These are phyloP conservation scores for Geoglossum glabrum DNA, from an alignment of 495 filamentous ascomycete species.

Conservation along the genomic window DNA sequence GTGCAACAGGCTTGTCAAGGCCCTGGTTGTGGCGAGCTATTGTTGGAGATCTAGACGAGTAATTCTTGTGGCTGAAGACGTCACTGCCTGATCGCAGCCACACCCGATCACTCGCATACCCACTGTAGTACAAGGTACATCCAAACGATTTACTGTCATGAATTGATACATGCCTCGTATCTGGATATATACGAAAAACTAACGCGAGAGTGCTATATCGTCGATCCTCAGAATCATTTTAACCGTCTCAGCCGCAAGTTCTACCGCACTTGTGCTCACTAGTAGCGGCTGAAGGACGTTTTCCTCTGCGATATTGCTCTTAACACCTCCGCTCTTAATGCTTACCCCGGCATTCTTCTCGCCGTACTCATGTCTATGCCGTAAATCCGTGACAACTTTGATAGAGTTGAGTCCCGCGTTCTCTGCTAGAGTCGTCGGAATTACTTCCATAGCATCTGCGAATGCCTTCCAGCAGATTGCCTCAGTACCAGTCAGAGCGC, in stretches of 20 bases:
- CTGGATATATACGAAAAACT: conserved; percentile 4
- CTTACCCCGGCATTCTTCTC: conserved; percentile 93
- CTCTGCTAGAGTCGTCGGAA: conserved; percentile 90
- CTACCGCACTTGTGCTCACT: conserved; percentile 91
- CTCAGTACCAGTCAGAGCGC: conserved; percentile 71
- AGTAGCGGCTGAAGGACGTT: conserved; percentile 92
- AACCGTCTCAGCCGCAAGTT: conserved; percentile 90
- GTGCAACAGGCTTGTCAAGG: no score
- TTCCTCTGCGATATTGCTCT: conserved; percentile 85
- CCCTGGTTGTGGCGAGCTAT: no score
- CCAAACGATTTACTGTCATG: no score
- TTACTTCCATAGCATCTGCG: conserved; percentile 91
- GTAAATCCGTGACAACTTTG: conserved; percentile 92
- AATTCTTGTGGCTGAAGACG: not conserved
- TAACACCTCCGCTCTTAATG: conserved; percentile 91
- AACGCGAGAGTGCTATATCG: conserved; percentile 61
- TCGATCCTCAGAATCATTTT: conserved; percentile 98
- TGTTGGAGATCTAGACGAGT: no score
- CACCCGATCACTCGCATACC: not conserved
- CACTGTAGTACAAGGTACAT: not conserved
- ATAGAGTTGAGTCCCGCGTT: conserved; percentile 95
- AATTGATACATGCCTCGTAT: not conserved
- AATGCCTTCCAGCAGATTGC: conserved; percentile 98
- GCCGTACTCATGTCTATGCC: conserved; percentile 81
- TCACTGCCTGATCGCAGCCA: not conserved